Evolutionary conservation across 2,329 filamentous ascomycete species (phyloP).

Genomic region (Hymenoscyphus repandus): DNA sequence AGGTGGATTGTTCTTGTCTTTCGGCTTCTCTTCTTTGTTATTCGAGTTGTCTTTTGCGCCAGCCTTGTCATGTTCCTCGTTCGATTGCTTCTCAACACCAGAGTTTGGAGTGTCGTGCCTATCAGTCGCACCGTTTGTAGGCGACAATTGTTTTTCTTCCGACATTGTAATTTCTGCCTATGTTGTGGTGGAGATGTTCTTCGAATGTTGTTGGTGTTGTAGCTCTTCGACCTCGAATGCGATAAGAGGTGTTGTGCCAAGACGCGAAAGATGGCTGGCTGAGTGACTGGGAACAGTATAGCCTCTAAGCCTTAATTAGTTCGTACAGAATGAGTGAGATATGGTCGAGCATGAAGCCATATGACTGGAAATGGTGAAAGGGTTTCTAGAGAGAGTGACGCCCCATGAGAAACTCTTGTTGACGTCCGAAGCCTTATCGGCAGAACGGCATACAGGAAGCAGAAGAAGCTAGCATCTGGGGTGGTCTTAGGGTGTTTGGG

Average conservation of each 20-base stretch:
- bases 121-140: slow-evolving; percentile 1
- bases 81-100: slow-evolving; percentile 14
- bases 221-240: background rate
- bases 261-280: background rate
- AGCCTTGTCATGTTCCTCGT: slow-evolving; percentile 11
- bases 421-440: background rate
- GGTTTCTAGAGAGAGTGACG: too few species aligned
- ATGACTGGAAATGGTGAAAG: too few species aligned
- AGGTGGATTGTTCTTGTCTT: slow-evolving; percentile 27
- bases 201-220: background rate
- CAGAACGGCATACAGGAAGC: background rate
- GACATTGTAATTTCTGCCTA: slow-evolving; percentile 8
- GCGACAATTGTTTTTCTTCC: slow-evolving; percentile 13
- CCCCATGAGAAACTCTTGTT: too few species aligned
- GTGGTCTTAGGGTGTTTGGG: too few species aligned
- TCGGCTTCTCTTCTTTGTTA: slow-evolving; percentile 28
- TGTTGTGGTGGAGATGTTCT: background rate
- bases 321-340: background rate
- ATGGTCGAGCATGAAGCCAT: too few species aligned
- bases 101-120: slow-evolving; percentile 10
- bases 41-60: slow-evolving; percentile 28
- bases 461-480: too few species aligned
- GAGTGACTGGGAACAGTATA: too few species aligned
- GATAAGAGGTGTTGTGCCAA: background rate
- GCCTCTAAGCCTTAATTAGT: background rate